Evolutionary conservation across 805 yeast genomes (phyloP), one percentile per base, ranked within the genome.

Genomic region (Myxozyma mucilagina): DNA sequence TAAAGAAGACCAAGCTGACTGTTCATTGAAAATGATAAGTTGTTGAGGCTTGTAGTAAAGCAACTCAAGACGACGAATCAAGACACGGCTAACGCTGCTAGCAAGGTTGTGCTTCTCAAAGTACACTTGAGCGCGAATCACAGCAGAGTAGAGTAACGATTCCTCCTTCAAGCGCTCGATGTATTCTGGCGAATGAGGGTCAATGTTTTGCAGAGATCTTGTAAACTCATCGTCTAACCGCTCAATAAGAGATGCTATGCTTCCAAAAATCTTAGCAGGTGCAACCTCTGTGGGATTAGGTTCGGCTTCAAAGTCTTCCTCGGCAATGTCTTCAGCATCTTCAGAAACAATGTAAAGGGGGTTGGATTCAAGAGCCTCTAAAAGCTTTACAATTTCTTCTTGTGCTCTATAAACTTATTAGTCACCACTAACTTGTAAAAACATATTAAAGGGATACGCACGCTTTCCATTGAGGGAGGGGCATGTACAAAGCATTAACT

Each of bases 131-230:
- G 90, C 84, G 71, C 96, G 86, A 63, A 94, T 82, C 64, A 94
- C 81, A 72, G 90, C 80, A 57, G 81, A 80, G 78, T 91, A 93
- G 57, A 94, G 80, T 42, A 77, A 76, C 64, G 85, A 81, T 78
- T 94, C 99, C 75, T 92, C 97, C 75, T 87, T 87, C 72, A 94
- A 82, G 74, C 98, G 85, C 68, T 87, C 89, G 68, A 94, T 83
- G 75, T 93, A 94, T 75, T 94, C 99, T 60, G 90, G 86, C 29
- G 97, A 88, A 74, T 94, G 97, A 48, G 97, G 97, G 75, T 94
- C 98, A 70, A 90, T 86, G 68, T 84, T 84, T 73, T 92, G 91
- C 70, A 94, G 82, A 50, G 96, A 90, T 68, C 87, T 85, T 64
- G 89, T 88, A 71, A 92, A 87, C 78, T 94, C 99, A 71, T 93